A percentile compares a stretch with the other conserved stretches of the same genome.
Evolutionary conservation across 345 rosid species (phyloP).

Genomic region (Linum usitatissimum): DNA sequence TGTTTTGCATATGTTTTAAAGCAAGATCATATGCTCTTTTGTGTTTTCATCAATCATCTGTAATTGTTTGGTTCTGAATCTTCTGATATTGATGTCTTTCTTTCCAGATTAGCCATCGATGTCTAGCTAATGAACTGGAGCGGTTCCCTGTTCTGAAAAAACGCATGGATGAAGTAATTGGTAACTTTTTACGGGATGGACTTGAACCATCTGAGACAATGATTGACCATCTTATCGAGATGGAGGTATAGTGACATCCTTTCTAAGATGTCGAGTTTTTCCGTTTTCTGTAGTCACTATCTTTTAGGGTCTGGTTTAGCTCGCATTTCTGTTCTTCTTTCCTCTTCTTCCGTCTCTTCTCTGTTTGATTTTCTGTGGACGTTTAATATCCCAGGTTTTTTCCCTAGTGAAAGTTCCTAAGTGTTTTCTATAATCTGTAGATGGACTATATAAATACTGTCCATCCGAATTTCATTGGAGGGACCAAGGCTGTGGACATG

Average conservation of each 20-base stretch:
- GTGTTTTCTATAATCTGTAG: not conserved
- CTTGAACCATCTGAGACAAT: slow-evolving; percentile 88
- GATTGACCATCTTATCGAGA: slow-evolving; percentile 83
- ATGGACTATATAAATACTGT: slow-evolving; percentile 2
- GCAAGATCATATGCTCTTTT: too few species aligned
- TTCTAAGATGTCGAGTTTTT: not conserved
- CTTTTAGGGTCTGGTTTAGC: too few species aligned
- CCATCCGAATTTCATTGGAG: slow-evolving; percentile 2
- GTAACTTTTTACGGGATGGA: slow-evolving; percentile 74
- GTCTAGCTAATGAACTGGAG: slow-evolving; percentile 55
- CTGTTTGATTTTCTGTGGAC: not conserved
- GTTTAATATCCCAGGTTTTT: not conserved
- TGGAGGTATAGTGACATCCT: slow-evolving; percentile 50
- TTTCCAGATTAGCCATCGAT: slow-evolving; percentile 79
- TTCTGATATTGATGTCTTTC: not conserved
- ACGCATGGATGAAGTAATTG: slow-evolving; percentile 92
- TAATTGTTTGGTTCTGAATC: too few species aligned
- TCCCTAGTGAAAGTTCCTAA: not conserved
- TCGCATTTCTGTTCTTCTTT: too few species aligned
- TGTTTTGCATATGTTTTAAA: too few species aligned
- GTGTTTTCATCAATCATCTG: too few species aligned
- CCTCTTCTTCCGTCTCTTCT: not conserved
- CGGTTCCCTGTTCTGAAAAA: slow-evolving; percentile 79
- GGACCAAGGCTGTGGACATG: slow-evolving; percentile 5
- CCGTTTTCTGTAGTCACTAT: too few species aligned